phyloP scores from a whole-genome alignment of 1,284 basidiomycete species.

The Irpex rosettiformis region DNA sequence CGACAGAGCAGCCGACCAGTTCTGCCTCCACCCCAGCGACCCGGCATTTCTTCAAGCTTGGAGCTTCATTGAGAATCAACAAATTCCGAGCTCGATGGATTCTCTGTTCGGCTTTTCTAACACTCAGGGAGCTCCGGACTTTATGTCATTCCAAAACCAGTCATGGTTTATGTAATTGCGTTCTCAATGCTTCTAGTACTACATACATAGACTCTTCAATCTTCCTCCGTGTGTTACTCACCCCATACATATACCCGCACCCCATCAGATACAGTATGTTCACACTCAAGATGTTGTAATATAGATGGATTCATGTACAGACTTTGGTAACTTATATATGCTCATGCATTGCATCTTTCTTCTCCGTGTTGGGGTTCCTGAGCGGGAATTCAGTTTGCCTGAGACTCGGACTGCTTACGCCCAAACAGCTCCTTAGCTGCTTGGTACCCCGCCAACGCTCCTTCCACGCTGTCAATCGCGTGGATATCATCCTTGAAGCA shows the following conservation, averaged over 20 bases:
- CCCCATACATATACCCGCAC: too few relatives aligned
- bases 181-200: too few relatives aligned
- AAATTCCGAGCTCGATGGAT: slow-evolving; percentile 3
- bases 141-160: slow-evolving; percentile 16
- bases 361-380: too few relatives aligned
- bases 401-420: too few relatives aligned
- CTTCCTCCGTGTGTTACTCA: too few relatives aligned
- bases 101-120: slow-evolving; percentile 10
- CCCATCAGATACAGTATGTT: too few relatives aligned
- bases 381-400: too few relatives aligned
- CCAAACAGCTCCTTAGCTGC: slow-evolving; percentile 50
- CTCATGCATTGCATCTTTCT: too few relatives aligned
- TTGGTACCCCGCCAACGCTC: slow-evolving; percentile 47
- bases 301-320: too few relatives aligned
- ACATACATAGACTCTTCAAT: too few relatives aligned
- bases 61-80: neutral
- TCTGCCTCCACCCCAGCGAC: neutral
- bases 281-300: too few relatives aligned
- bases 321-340: too few relatives aligned
- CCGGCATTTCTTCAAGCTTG: neutral
- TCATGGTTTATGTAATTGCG: slow-evolving; percentile 12
- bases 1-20: neutral
- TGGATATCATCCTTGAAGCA: slow-evolving; percentile 62
- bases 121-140: slow-evolving; percentile 3
- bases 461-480: slow-evolving; percentile 59